Base-by-base conservation (phyloP, 306 rosid genomes). In the Hippophae rhamnoides region DNA sequence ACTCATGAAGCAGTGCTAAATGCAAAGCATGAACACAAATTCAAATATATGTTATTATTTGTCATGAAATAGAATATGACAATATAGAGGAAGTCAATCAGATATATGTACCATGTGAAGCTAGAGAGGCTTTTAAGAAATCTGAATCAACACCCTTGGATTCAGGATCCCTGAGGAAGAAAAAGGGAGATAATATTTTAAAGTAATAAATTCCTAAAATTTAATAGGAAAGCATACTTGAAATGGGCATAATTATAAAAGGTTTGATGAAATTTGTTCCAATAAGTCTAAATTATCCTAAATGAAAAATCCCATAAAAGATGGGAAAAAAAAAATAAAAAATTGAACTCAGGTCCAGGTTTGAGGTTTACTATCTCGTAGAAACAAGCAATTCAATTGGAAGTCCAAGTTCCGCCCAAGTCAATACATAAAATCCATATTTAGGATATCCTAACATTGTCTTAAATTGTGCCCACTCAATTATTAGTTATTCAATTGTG, bases 111-210 rank as follows among this genome's bases (percentile, higher is more conserved):
- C 94, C 95, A 38, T 73, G 81, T 49, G 86, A 75, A 64, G 94
- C 89, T 26, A 84, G 78, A 67, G 93, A 81, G 62, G 93, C 82
- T 82, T 77, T 84, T 46, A 89, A 82, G 70, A 71, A 58, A 73
- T 80, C 88, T 25, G 84, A 27, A 80, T 86, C 71, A 54, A 82
- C 90, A 18, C 85, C 84, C 62, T 74, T 78, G 6, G 95, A 76
- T 70, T 82, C 82, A 41, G 97, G 97, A 81, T 86, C 94, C 97
- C 97, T 86, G 78, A 62, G 58, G 65, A 71, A 62, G 62, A 65
- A 46, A 18, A 42, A 48, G 73, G 55, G 26, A 26, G 50, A 58
- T 41, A 7, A 12, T 18, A 18, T 18, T 57, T 42, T 10, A 55
- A 57, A 13, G 57, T 47, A 13, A 12, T 11, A 13, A 11, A 10